Evolutionary conservation across 768 basidiomycete species (phyloP), one percentile per base, ranked within the genome.

Genomic region (Leccinum rimulosum): DNA sequence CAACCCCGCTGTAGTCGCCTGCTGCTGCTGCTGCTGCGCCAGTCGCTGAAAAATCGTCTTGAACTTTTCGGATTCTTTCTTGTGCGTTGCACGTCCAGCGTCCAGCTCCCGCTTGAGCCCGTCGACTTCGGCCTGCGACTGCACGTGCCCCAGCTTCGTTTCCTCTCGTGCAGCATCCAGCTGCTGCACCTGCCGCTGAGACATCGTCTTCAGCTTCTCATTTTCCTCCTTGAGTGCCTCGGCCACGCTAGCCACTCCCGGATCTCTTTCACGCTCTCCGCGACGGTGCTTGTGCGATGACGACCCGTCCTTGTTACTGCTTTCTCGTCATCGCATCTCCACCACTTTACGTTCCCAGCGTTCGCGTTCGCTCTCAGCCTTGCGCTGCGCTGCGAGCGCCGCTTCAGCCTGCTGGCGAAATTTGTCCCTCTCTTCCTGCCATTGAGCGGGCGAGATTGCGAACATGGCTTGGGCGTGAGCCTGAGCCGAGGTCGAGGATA

Each of bases 191-290:
- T 69, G 64, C 8, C 66, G 59, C 28, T 65, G 59, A 45, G 66
- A 52, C 61, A 62, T 59, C 1, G 33, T 49, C 25, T 72, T 69
- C 22, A 71, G 48, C 22, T 61, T 68, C 52, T 64, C 66, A 52
- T 68, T 69, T 50, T 70, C 69, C 27, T 68, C 70, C 54, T 56
- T 67, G 45, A 68, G 51, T 1, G 56, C 48, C 40, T 65, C 61
- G 15, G 49, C 25, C 22, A 50, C 27, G 14, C 47, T 36, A 22
- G 43, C 35, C 14, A 31, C 48, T 1, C 55, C 49, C 0, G 52
- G 28, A 6, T 64, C 66, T 17, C 43, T 56, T 31, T 66, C 65
- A 54, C 62, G 59, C 22, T 62, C 67, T 17, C 60, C 67, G 6
- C 68, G 68, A 53, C 63, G 63, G 19, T 1, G 43, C 60, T 57